Evolutionary conservation across 2,329 filamentous ascomycete species (phyloP), one percentile per base, ranked within the genome.

Genomic region (Penicillium sclerotiorum): DNA sequence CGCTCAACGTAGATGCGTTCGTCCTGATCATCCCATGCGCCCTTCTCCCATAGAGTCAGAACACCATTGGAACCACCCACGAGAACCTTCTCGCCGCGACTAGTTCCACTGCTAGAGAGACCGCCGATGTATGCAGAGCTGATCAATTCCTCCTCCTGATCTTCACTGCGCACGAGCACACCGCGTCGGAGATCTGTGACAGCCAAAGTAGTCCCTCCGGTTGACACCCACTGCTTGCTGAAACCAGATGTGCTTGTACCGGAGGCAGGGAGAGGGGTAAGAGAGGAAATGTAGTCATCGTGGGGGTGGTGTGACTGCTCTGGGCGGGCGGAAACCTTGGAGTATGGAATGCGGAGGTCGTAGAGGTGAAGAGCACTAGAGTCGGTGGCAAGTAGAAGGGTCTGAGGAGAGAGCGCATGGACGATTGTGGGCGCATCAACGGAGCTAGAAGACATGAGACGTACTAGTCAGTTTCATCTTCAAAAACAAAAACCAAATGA

Each of bases 111-210:
- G 23, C 86, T 85, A 0, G 88, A 84, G 53, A 96, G 73, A 0
- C 91, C 91, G 0, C 86, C 82, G 15, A 97, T 84, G 64, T 90
- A 89, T 39, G 84, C 78, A 1, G 88, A 88, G 63, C 87, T 89
- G n/a, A 96, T 79, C 50, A 97, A 75, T 71, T 97, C 90, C 58
- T 96, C 92, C 62, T 95, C 94, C 67, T 97, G 94, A 63, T 97
- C 91, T 66, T 96, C 94, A 59, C 90, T 96, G 52, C 87, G 87
- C 3, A 92, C 87, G 36, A 97, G 76, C 5, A 96, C 89, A 12
- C 93, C 93, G 40, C 89, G 81, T 20, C 93, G 84, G 37, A 96
- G 77, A 68, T 99, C 94, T 0, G 91, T 95, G 30, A 96, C 86
- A 1, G 91, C 90, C 17, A 99, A 76, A 0, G 93, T 97, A 1